Evolutionary conservation across 768 basidiomycete species (phyloP).

Genomic region (Gautieria morchelliformis): DNA sequence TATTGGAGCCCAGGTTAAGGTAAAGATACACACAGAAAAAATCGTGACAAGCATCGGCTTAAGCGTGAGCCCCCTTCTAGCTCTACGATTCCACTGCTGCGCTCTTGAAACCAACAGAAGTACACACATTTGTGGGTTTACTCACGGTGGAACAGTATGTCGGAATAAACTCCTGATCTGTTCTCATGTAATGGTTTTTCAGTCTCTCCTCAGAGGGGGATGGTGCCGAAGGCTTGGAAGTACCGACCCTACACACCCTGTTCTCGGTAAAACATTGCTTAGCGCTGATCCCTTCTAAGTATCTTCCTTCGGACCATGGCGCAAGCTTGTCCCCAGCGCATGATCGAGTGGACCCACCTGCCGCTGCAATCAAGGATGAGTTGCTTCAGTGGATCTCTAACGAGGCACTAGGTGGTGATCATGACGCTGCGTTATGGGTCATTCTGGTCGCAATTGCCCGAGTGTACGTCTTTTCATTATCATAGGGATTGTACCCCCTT

Average conservation of each 20-base stretch:
- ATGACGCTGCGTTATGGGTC: conserved; percentile 65
- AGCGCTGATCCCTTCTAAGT: conserved; percentile 11
- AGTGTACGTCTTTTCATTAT: conserved; percentile 41
- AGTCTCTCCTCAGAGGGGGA: not conserved
- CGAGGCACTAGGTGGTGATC: conserved; percentile 60
- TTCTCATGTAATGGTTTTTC: not conserved
- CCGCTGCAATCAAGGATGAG: conserved; percentile 31
- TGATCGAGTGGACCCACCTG: not conserved
- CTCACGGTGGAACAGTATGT: conserved; percentile 55
- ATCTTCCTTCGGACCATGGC: conserved; percentile 10
- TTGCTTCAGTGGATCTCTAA: conserved; percentile 67
- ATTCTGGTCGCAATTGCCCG: conserved; percentile 49
- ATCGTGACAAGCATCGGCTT: not conserved
- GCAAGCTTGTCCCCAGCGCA: not conserved
- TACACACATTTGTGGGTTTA: conserved; percentile 68
- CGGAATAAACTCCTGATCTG: not conserved
- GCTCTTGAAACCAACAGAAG: conserved; percentile 47
- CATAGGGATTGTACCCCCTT: no score
- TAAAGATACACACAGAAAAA: not conserved
- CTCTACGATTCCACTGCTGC: conserved; percentile 46
- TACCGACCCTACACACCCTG: not conserved
- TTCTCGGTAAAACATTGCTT: not conserved
- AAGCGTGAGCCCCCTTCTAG: conserved; percentile 24
- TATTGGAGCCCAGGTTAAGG: not conserved
- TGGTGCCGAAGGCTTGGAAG: not conserved